Evolutionary conservation across 176 grass and related monocot genomes (phyloP), one percentile per base, ranked within the genome.

Genomic region (Secale cereale): DNA sequence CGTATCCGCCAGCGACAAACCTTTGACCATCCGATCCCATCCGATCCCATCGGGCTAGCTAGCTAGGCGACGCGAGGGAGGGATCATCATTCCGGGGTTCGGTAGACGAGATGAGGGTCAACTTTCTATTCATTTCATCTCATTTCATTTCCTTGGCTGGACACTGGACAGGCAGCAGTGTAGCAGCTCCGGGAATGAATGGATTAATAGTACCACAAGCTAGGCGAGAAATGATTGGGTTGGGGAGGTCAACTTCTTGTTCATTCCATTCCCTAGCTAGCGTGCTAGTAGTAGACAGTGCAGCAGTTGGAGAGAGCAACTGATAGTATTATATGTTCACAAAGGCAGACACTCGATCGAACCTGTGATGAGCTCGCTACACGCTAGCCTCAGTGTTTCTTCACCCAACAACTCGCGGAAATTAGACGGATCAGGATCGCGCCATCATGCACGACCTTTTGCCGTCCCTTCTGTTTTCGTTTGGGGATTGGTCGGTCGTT

Each of bases 1-100:
- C 85, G 81, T 84, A 65, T 87, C 48, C 54, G 8, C 54, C 54
- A 20, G 48, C 54, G 61, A 84, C 89, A 77, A 87, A 87, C 23
- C 76, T 91, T 87, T 91, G 85, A 81, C 89, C 76, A 25, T 56
- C 52, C 39, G 39, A 41, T 41, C 39, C 39, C 4, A 41, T 10
- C 39, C 6, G 15, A 56, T 45, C 41, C 41, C 12, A 14, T 45
- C 41, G 41, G 4, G 41, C 37, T 40, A 13, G 41, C 37, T 40
- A 40, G 46, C 46, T 17, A 50, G 43, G 40, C 40, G 40, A 43
- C 40, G 40, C 40, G 40, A 43, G 0, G 40, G 40, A 43, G 2
- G 0, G 46, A 17, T 56, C 52, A 78, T 73, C 54, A 72, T 83
- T 48, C 7, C 6, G 5, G 70, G 72, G 72, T 75, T 52, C 43